Conservation (phyloP, 257 asterid species). For the Fraxinus cuspidata region DNA sequence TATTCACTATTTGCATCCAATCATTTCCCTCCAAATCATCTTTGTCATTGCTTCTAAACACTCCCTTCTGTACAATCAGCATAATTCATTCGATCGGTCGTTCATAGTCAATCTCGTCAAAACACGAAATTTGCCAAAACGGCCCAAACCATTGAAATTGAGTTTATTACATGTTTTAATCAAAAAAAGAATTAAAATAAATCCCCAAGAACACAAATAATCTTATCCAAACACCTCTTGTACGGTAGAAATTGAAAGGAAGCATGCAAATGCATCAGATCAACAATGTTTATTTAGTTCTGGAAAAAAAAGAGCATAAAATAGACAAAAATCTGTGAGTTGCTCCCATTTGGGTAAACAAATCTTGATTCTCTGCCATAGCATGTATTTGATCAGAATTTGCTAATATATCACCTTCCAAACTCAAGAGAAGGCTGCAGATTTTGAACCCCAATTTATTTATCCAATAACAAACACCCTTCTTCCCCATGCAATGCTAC, state of each 20-base stretch:
- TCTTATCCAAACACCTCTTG: not conserved
- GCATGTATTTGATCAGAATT: not conserved
- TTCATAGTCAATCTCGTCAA: not conserved
- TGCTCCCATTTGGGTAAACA: slow-evolving; percentile 5
- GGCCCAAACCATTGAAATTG: no score
- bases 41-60: no score
- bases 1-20: no score
- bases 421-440: slow-evolving; percentile 3
- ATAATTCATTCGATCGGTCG: not conserved
- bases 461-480: not conserved
- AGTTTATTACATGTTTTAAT: not conserved
- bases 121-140: no score
- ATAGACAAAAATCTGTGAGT: not conserved
- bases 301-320: not conserved
- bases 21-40: no score
- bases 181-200: not conserved
- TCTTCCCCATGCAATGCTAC: not conserved
- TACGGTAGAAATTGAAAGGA: not conserved
- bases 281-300: not conserved
- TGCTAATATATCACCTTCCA: not conserved
- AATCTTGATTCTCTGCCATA: slow-evolving; percentile 8
- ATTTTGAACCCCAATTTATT: not conserved
- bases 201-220: not conserved
- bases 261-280: not conserved
- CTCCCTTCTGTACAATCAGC: no score